Evolutionary conservation across 176 grass and related monocot species (phyloP), one percentile per base, ranked within the genome.

Genomic region (Bromus sterilis): DNA sequence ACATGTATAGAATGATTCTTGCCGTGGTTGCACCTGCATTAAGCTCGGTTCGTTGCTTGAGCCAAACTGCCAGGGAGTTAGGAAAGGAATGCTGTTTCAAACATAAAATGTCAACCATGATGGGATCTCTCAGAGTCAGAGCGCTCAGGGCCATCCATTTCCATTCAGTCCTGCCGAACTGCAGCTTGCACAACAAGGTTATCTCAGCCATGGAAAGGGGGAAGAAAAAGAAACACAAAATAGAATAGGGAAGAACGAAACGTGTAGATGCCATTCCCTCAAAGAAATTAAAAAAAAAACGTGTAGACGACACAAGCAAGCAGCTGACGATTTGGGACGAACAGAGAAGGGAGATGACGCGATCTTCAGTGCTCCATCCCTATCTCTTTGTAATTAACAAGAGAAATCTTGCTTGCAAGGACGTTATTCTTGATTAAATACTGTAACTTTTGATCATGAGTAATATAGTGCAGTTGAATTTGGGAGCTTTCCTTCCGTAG

Each of bases 331-430:
- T 74, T 65, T 11, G 29, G 68, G 66, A 86, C 64, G 40, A 9
- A 43, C 13, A 34, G 8, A 49, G 48, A 48, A 1, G 6, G 2
- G 39, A 12, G 43, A 56, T 53, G 33, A 55, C 26, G 57, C 18
- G 57, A 66, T 21, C 36, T 28, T 83, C 20, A 29, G 31, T 28
- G 86, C 33, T 66, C 34, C 74, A 74, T 64, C 66, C 56, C 75
- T 78, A 83, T 83, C 85, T 82, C 31, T 33, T 83, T 15, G n/a
- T n/a, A 44, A 56, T 44, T 79, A 71, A 78, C n/a, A 43, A 43
- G 42, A 56, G 36, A 23, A 9, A 55, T 66, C 56, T 26, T 57
- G 9, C 20, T 43, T 56, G 13, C 1, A 57, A 18, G 46, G 34
- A 21, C 48, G 48, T 74, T 44, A 83, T 74, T 13, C 55, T 87